phyloP scores from a whole-genome alignment of 1,139 yeast species.

The Torulaspora globosa region DNA sequence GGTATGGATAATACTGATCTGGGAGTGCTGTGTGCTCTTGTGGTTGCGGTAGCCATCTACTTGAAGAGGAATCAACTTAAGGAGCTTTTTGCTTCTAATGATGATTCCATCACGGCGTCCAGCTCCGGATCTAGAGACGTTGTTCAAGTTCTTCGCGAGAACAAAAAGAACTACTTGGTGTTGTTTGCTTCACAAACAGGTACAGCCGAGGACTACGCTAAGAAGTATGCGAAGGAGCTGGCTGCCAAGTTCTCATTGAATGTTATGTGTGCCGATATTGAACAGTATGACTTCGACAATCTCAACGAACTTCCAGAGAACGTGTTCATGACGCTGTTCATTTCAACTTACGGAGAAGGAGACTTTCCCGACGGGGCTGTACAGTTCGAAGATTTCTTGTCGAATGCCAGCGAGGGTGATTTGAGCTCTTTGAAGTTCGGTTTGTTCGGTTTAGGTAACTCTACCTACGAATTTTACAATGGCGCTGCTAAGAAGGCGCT shows the following conservation, averaged over 20 bases:
- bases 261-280: slow-evolving; percentile 83
- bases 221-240: slow-evolving; percentile 84
- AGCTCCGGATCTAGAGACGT: slow-evolving; percentile 52
- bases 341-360: slow-evolving; percentile 97
- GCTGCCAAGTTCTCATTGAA: slow-evolving; percentile 66
- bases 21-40: slow-evolving; percentile 61
- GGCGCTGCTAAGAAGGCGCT: slow-evolving; percentile 68
- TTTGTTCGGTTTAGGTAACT: slow-evolving; percentile 87
- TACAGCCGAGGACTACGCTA: slow-evolving; percentile 97
- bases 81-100: slow-evolving; percentile 45
- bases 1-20: slow-evolving; percentile 65
- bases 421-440: slow-evolving; percentile 63
- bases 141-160: slow-evolving; percentile 55
- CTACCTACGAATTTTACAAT: slow-evolving; percentile 87
- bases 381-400: slow-evolving; percentile 60
- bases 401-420: slow-evolving; percentile 50
- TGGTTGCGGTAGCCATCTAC: slow-evolving; percentile 60
- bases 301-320: slow-evolving; percentile 55
- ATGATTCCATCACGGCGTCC: slow-evolving; percentile 33
- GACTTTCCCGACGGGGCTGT: slow-evolving; percentile 95
- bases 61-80: slow-evolving; percentile 61
- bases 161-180: slow-evolving; percentile 73
- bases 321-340: slow-evolving; percentile 57
- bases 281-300: slow-evolving; percentile 79
- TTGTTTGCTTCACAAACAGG: slow-evolving; percentile 97